Evolutionary conservation across 108 stramenopile species (phyloP), one percentile per base, ranked within the genome.

Genomic region (Schizochytrium sp.): DNA sequence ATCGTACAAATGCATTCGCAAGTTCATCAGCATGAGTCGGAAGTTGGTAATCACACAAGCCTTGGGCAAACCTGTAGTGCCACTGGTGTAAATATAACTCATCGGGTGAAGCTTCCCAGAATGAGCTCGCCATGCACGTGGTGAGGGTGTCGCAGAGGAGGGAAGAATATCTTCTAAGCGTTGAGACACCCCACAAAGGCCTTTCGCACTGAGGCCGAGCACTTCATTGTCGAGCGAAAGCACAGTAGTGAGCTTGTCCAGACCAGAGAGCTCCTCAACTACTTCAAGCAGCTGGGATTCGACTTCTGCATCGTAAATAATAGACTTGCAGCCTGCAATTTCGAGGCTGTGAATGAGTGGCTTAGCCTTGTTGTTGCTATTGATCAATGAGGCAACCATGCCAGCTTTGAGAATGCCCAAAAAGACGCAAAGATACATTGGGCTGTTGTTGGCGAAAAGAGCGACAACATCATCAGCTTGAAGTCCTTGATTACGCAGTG

Each of bases 21-120:
- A 44, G 8, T 8, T 28, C 64, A 69, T 69, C 42, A 69, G 64
- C 45, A 57, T 0, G 2, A 60, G 19, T 41, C 61, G 28, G n/a
- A 4, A 89, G 64, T 47, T 91, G 59, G 88, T 56, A 61, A 93
- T 88, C 50, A 89, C 90, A 17, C 89, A 59, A 2, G 93, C 93
- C 89, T 93, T 94, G 42, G 92, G 92, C 2, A 94, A 72, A 40
- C 93, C 93, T 3, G 93, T 94, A 50, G 93, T 94, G 28, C 93
- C 93, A 12, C 88, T 89, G 40, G 92, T 91, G 49, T 88, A 93
- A 5, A 91, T 72, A 56, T 46, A 61, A 2, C 53, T n/a, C 28
- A 69, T 57, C 28, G 61, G 69, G 56, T 91, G 89, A 7, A 50
- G 19, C 45, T 38, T 41, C 40, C 83, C 17, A 17, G 42, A 3